Percentiles rank a stretch among this genome's conserved stretches.
Conservation (phyloP, 2,329 filamentous ascomycete species). For the Colletotrichum scovillei region DNA sequence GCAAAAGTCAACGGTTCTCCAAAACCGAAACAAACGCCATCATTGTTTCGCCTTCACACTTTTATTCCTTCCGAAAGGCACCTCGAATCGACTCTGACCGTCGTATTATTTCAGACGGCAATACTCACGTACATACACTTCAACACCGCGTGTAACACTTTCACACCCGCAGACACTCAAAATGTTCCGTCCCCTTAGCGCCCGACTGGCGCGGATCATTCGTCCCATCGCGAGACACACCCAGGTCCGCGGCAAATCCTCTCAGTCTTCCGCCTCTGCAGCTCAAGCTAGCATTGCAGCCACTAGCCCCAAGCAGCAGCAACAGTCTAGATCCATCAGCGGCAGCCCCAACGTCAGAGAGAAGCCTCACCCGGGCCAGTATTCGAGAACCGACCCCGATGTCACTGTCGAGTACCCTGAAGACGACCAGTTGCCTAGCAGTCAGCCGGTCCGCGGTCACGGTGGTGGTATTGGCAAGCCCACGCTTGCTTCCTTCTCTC, state of each 20-base stretch:
- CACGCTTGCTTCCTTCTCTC: conserved; percentile 87
- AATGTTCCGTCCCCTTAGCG: conserved; percentile 37
- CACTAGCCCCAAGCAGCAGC: conserved; percentile 29
- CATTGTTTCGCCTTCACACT: not conserved
- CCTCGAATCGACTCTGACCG: not conserved
- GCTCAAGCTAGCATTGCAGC: conserved; percentile 37
- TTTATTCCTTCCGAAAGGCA: not conserved
- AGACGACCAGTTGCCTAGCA: conserved; percentile 78
- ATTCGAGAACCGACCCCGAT: conserved; percentile 82
- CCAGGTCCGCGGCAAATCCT: conserved; percentile 19
- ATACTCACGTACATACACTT: not conserved
- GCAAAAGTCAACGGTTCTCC: not conserved
- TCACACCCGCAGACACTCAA: not conserved
- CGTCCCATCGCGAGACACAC: conserved; percentile 23
- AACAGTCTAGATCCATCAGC: conserved; percentile 43
- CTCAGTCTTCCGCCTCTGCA: conserved; percentile 35
- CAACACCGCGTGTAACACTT: not conserved
- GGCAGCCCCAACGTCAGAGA: conserved; percentile 47
- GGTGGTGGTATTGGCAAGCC: conserved; percentile 87
- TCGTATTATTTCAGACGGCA: not conserved
- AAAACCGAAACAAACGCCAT: not conserved
- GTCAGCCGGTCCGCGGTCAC: conserved; percentile 77
- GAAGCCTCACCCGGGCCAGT: conserved; percentile 65
- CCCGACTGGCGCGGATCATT: conserved; percentile 28
- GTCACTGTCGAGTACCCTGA: conserved; percentile 84